A percentile compares a stretch with the other conserved stretches of the same genome.
These are phyloP conservation scores for Mycena citricolor DNA, from an alignment of 1,284 basidiomycete genomes.

Conservation along the genomic window DNA sequence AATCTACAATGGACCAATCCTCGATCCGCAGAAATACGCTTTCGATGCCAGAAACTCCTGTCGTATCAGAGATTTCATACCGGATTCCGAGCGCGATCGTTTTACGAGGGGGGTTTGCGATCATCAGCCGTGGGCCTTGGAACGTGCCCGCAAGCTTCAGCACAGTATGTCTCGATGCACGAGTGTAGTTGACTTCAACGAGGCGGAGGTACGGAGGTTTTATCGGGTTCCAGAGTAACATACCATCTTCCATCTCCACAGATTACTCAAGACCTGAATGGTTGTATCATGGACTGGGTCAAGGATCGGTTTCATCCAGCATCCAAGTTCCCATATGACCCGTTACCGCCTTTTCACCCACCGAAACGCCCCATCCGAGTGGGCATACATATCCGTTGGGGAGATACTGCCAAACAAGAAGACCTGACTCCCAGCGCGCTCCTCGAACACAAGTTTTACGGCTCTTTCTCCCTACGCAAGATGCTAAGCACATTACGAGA, in stretches of 20 bases:
- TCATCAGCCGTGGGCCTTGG: constrained; percentile 16
- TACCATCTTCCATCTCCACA: constrained; percentile 1
- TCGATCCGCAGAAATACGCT: neutral
- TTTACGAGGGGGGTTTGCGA: constrained; percentile 14
- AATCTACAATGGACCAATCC: constrained; percentile 11
- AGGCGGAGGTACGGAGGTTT: constrained; percentile 12
- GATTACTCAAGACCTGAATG: constrained; percentile 20
- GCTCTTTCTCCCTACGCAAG: constrained; percentile 17
- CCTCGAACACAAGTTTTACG: constrained; percentile 15
- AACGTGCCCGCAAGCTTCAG: constrained; percentile 10
- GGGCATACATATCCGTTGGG: constrained; percentile 22
- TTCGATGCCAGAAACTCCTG: constrained; percentile 15
- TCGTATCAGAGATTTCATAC: constrained; percentile 16
- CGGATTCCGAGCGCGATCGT: constrained; percentile 9
- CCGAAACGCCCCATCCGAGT: constrained; percentile 11
- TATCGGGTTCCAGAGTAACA: neutral
- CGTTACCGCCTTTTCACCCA: constrained; percentile 2
- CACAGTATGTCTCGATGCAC: constrained; percentile 15
- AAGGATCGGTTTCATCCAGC: constrained; percentile 18
- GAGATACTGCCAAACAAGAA: constrained; percentile 21
- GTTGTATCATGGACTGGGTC: constrained; percentile 21
- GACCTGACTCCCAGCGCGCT: neutral
- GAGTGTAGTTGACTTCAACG: constrained; percentile 18
- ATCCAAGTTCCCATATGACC: no score
- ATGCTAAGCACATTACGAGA: constrained; percentile 16